Percentiles rank a stretch among this genome's conserved stretches.
These are phyloP conservation scores for Smallanthus sonchifolius DNA, from an alignment of 129 eudicot genomes.

Conservation along the genomic window DNA sequence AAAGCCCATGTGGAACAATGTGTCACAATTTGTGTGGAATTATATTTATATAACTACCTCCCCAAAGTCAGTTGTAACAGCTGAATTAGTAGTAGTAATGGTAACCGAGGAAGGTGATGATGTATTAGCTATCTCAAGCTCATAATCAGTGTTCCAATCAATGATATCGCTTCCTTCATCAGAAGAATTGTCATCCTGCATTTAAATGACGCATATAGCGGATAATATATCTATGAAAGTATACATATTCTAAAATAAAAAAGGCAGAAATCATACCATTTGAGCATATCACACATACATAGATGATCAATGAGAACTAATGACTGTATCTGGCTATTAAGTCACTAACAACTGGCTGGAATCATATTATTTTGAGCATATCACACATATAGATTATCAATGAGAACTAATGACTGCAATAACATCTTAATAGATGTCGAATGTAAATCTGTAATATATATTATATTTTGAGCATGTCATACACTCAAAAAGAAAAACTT, in stretches of 20 bases:
- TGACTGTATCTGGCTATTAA: no score
- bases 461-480: no score
- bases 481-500: no score
- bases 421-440: neutral
- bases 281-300: neutral
- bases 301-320: no score
- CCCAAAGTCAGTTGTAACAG: neutral
- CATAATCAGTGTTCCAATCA: slow-evolving; percentile 29
- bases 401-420: neutral
- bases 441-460: no score
- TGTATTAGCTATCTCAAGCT: slow-evolving; percentile 18
- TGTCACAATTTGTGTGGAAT: neutral
- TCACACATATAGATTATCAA: no score
- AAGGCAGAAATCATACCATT: neutral
- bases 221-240: neutral
- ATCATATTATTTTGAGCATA: no score
- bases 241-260: neutral
- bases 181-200: slow-evolving; percentile 14
- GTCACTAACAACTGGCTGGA: no score
- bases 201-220: neutral
- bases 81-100: slow-evolving; percentile 11
- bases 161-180: slow-evolving; percentile 3
- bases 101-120: slow-evolving; percentile 8
- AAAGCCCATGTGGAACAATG: no score
- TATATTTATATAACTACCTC: slow-evolving; percentile 21